Base-by-base conservation (phyloP, 192 early-diverging fungal species). In the Thamnidium elegans region DNA sequence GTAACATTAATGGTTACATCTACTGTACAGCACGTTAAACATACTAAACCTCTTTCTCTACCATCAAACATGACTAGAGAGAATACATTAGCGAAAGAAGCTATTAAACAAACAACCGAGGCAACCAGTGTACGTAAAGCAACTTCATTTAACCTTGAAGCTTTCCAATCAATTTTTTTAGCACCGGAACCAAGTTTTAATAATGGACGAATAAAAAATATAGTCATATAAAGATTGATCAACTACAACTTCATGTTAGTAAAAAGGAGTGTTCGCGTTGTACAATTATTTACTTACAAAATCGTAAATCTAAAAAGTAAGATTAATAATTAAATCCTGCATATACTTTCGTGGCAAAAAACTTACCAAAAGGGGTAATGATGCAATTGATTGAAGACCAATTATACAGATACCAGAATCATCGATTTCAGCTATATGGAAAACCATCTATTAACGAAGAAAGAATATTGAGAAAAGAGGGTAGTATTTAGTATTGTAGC, bases 1-100 rank as follows among this genome's bases (percentile, higher is more conserved):
- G 64, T 44, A 19, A 68, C 47, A 36, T 75, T 78, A 32, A 79
- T 52, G 1, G 81, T 83, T 13, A 83, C 81, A 68, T 83, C 81
- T 0, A 78, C 55, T 0, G 76, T 83, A 50, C 81, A 83, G 10
- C 66, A 73, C 7, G 76, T 73, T 7, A 83, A 50, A 55, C 81
- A 83, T 7, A 80, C 60, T n/a, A 80, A 30, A 20, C 81, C 81
- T 30, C 78, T 63, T 32, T 79, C 71, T 13, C 72, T 65, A n/a
- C 81, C 81, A 50, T 71, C 47, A 52, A 73, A 70, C 9, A 72
- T 15, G 0, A 83, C 69, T 3, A 83, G 54, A 0, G 73, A 51
- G 17, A 83, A 63, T 2, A 79, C 58, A 58, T 83, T 83, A 14
- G 51, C 61, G 4, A 75, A 66, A 15, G 76, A 78, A 32, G 71